A percentile compares a stretch with the other conserved stretches of the same genome.
Conservation (phyloP, 169 alveolate species). For the Plasmodium blacklocki region DNA sequence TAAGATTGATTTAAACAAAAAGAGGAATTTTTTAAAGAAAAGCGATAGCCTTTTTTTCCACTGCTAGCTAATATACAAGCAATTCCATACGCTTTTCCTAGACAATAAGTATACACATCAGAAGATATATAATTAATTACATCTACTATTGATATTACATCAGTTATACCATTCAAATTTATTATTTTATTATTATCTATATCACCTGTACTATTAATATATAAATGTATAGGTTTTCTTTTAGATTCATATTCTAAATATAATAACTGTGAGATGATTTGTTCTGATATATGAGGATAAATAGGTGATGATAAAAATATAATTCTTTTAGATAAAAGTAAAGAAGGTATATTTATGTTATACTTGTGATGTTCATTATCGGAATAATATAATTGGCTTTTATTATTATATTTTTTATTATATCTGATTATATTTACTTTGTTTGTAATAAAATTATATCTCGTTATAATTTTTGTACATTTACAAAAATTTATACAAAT, state of each 20-base stretch:
- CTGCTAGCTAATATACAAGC: constrained; percentile 82
- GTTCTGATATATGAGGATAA: constrained; percentile 80
- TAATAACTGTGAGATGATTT: constrained; percentile 79
- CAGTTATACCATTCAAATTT: constrained; percentile 77
- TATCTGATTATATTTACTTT: constrained; percentile 1
- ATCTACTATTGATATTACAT: constrained; percentile 82
- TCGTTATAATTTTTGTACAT: constrained; percentile 17
- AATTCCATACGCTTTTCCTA: constrained; percentile 82
- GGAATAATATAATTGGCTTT: constrained; percentile 3
- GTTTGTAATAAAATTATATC: constrained; percentile 23
- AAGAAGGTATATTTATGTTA: constrained; percentile 73
- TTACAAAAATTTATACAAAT: constrained; percentile 22
- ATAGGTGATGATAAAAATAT: constrained; percentile 83
- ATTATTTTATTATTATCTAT: constrained; percentile 75
- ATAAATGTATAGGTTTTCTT: constrained; percentile 84
- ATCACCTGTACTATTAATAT: constrained; percentile 78
- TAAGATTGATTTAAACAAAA: constrained; percentile 81
- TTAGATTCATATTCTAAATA: constrained; percentile 83
- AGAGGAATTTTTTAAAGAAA: constrained; percentile 80
- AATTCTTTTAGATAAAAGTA: constrained; percentile 80
- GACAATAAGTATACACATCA: constrained; percentile 39
- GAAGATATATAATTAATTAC: constrained; percentile 79
- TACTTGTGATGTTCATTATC: constrained; percentile 43
- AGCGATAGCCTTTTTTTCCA: constrained; percentile 83
- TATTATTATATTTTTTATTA: background rate